Evolutionary conservation across 2,329 filamentous ascomycete species (phyloP).

Genomic region (Colletotrichum sp.): DNA sequence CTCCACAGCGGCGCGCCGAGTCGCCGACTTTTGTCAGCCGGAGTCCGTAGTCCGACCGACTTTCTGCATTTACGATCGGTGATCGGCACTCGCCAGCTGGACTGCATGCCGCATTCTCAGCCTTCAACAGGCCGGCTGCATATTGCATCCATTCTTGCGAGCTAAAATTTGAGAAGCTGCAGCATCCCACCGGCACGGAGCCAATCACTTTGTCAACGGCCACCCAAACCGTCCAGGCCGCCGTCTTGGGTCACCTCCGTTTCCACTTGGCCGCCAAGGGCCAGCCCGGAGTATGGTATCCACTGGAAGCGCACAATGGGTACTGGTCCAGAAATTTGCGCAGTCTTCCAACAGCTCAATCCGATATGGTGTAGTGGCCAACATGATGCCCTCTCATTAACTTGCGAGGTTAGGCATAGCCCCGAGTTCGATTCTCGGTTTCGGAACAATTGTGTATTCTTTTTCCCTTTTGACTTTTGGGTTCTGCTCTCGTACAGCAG

Average conservation of each 20-base stretch:
- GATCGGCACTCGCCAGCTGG: neutral
- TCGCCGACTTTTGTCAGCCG: neutral
- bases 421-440: constrained; percentile 20
- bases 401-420: constrained; percentile 10
- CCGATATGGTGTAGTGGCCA: constrained; percentile 22
- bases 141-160: neutral
- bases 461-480: neutral
- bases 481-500: neutral
- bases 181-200: neutral
- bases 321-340: accelerated
- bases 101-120: accelerated
- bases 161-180: neutral
- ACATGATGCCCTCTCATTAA: constrained; percentile 20
- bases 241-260: neutral
- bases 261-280: neutral
- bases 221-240: neutral
- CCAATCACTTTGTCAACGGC: neutral
- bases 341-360: accelerated
- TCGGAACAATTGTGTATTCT: neutral
- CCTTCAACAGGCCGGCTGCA: neutral
- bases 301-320: neutral
- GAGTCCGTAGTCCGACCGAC: neutral
- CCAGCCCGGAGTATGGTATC: neutral
- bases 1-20: neutral
- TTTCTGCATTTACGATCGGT: neutral